Percentiles rank a stretch among this genome's conserved stretches.
Evolutionary conservation across 495 filamentous ascomycete species (phyloP).

Genomic region (Aspergillus conjunctus): DNA sequence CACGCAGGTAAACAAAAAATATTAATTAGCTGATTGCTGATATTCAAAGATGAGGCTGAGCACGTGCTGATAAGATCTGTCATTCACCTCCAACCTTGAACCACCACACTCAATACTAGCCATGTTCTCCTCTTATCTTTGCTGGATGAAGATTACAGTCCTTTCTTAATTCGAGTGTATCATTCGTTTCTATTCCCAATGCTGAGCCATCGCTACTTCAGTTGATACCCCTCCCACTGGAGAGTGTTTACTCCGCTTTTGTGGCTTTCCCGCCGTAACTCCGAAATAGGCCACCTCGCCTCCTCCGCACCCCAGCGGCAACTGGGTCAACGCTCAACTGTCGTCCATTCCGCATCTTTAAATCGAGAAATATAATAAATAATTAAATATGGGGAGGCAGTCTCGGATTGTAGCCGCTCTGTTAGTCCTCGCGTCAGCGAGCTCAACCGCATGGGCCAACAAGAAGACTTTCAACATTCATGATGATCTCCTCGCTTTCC

Average conservation of each 20-base stretch:
- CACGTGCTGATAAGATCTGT: conserved; percentile 27
- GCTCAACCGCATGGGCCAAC: conserved; percentile 49
- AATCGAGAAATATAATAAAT: neutral
- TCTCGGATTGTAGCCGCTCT: conserved; percentile 31
- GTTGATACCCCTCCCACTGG: neutral
- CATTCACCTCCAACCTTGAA: too few species aligned
- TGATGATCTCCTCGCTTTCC: conserved; percentile 89
- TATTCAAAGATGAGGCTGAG: neutral
- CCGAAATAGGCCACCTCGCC: conserved; percentile 4
- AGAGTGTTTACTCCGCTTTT: neutral
- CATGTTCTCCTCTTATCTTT: too few species aligned
- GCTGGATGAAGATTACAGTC: too few species aligned
- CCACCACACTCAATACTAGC: too few species aligned
- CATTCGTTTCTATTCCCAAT: neutral
- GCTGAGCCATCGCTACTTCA: too few species aligned
- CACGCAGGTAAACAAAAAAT: too few species aligned
- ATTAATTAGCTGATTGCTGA: too few species aligned
- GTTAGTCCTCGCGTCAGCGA: conserved; percentile 40
- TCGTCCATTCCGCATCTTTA: neutral
- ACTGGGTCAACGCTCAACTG: neutral
- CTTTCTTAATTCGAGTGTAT: neutral
- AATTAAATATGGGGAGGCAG: conserved; percentile 31
- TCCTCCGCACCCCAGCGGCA: neutral
- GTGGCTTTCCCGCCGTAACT: neutral
- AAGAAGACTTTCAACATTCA: conserved; percentile 75